Base-by-base conservation (phyloP, 2,329 filamentous ascomycete genomes). In the Colletotrichum caudatum region DNA sequence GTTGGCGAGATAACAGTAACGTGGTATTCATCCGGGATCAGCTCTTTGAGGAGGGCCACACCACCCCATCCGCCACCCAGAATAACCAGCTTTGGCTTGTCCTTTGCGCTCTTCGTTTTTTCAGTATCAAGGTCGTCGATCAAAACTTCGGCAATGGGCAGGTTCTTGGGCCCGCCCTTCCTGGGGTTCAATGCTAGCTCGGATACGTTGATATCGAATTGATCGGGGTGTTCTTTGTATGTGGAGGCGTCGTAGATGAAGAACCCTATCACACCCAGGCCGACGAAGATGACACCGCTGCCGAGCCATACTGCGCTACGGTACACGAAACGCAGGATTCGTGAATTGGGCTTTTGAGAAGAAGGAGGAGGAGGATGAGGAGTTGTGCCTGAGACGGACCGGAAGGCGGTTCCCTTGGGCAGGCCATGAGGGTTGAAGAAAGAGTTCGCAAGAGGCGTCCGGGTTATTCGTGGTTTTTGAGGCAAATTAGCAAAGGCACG, bases 21-120 rank as follows among this genome's bases (percentile, higher is more conserved):
- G 81, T 99, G 95, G 79, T 98, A 99, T 76, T 98, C 94, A 16
- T 95, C 94, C 0, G 94, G 92, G 73, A 95, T 93, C 74, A 99
- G 83, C 73, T 94, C 92, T 84, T 99, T 99, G 76, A 99, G 84
- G 71, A 99, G 84, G 5, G 95, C 94, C 72, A 99, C 93, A 77
- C 94, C 94, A 65, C 95, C 96, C 96, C 96, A 99, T 56, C 96
- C 96, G 20, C 95, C 95, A 26, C 96, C 96, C 44, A 99, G 83
- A 70, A 99, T 93, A 51, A 99, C 96, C 77, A 99, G 84, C 78
- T 93, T 93, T 5, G 96, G 96, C 84, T 99, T 99, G 78, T 95
- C 89, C 82, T 94, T 96, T 80, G 91, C 89, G 61, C 84, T 86
- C 74, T 85, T 87, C 82, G 91, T 94, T 68, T 89, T 87, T 18